Evolutionary conservation across 805 yeast genomes (phyloP).

Genomic region (Cyberlindnera meyerae): DNA sequence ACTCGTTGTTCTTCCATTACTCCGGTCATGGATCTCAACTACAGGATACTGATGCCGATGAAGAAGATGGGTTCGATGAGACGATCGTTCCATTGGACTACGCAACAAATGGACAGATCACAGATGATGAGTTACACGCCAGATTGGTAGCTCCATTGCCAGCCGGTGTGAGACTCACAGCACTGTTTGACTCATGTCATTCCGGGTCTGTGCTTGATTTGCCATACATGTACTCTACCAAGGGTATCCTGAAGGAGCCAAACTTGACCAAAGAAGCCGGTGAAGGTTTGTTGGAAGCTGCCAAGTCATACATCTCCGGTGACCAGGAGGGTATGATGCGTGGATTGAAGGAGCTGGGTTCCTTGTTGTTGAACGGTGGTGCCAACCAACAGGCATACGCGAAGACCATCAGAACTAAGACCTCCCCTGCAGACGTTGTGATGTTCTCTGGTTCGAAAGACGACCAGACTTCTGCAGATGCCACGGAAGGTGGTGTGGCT

Average conservation of each 20-base stretch:
- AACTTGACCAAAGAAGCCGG: slow-evolving; percentile 74
- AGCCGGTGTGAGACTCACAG: slow-evolving; percentile 72
- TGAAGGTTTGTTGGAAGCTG: slow-evolving; percentile 53
- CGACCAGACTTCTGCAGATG: slow-evolving; percentile 79
- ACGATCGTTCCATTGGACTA: slow-evolving; percentile 73
- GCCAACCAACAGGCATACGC: slow-evolving; percentile 34
- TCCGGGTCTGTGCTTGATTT: slow-evolving; percentile 79
- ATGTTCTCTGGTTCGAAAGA: slow-evolving; percentile 81
- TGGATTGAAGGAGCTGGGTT: slow-evolving; percentile 39
- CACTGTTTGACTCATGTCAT: slow-evolving; percentile 81
- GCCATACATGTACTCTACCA: slow-evolving; percentile 76
- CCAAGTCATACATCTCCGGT: slow-evolving; percentile 56
- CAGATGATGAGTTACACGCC: slow-evolving; percentile 72
- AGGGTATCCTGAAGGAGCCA: slow-evolving; percentile 80
- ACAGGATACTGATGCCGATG: slow-evolving; percentile 66
- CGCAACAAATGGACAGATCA: slow-evolving; percentile 57
- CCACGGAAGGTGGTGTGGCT: slow-evolving; percentile 60
- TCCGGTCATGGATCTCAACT: slow-evolving; percentile 86
- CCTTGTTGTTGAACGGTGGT: slow-evolving; percentile 35
- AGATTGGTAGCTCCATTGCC: slow-evolving; percentile 65
- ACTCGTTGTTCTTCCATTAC: slow-evolving; percentile 74
- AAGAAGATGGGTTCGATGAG: slow-evolving; percentile 69
- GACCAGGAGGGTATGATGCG: slow-evolving; percentile 41
- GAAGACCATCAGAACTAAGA: slow-evolving; percentile 47
- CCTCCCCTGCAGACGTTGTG: slow-evolving; percentile 73